Evolutionary conservation across 768 basidiomycete genomes (phyloP), one percentile per base, ranked within the genome.

Genomic region (Calvatia gigantea): DNA sequence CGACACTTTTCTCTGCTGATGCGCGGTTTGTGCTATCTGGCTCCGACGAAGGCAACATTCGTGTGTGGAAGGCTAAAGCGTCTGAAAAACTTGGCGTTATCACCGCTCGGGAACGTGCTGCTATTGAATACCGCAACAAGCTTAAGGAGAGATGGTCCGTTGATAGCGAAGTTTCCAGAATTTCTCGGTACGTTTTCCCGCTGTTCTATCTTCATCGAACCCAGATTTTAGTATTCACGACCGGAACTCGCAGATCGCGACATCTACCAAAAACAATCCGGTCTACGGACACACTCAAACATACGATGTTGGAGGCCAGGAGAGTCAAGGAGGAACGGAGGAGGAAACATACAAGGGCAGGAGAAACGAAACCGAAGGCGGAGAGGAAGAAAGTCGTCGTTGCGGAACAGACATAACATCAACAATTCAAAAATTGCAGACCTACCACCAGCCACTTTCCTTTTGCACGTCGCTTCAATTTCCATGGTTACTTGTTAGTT

Each of bases 31-130:
- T 97, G 32, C 68, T 97, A 7, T 85, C 89, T 1, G 95, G 94
- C 14, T 95, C 94, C 0, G 95, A 97, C 61, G 94, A 97, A 64
- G 94, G 94, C 9, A 97, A 96, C 64, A 89, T 97, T 59, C 83
- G 94, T 51, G 78, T 98, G 65, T 97, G 95, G 95, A 98, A 98
- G 69, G 86, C 91, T 19, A 89, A 90, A 56, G 92, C 95, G 1
- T 87, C 90, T 0, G 94, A 94, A 62, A 95, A 91, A 68, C 77
- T 99, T 32, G 97, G 96, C 7, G 82, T 97, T 27, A 74, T 98
- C 60, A 94, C 92, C 50, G 87, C 91, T 14, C 80, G 94, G 53
- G 96, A 98, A 67, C 82, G 92, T 42, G 91, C 94, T 2, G 84
- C 89, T 7, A 89, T 95, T 60, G 95, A 98, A 69, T 98, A 98